Evolutionary conservation across 1,284 basidiomycete species (phyloP), one percentile per base, ranked within the genome.

Genomic region (Boletus semigastroideus): DNA sequence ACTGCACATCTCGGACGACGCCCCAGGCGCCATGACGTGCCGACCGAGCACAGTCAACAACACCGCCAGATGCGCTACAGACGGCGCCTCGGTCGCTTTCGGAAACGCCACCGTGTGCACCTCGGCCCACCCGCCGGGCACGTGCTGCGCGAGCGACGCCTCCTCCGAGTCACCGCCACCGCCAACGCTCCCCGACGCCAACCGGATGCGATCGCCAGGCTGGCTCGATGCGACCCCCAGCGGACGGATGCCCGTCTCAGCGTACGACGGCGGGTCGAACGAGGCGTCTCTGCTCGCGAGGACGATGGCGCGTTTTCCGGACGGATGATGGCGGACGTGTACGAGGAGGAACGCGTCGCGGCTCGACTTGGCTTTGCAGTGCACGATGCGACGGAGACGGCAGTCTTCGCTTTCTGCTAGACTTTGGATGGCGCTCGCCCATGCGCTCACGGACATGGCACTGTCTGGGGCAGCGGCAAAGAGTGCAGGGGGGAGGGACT

Each of bases 341-440:
- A 60, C 48, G 22, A 60, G 46, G 9, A 57, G 27, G n/a, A 60
- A 60, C 27, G 57, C 58, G 34, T 48, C 43, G 13, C 22, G 44
- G 4, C 48, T 34, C 2, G 36, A 45, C 10, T 20, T 53, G 13
- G 38, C 33, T 14, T 49, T 49, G 25, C 51, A 60, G 17, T 60
- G 59, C 12, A 54, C 46, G 50, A 60, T 45, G 27, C 48, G 53
- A 20, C 49, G 43, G 28, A 60, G 25, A 14, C 59, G 59, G 40
- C 50, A 60, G 5, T 36, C 36, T 16, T 17, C n/a, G 9, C 17
- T 49, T 11, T 55, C 46, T 14, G 12, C 12, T 11, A 57, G 41
- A n/a, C 42, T 34, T 17, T 42, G 52, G 11, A 60, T 44, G 33
- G 45, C 40, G 25, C 25, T 34, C 1, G 50, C 55, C 58, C 59